Evolutionary conservation across 148 eudicot genomes (phyloP).

Genomic region (Mesembryanthemum crystallinum): DNA sequence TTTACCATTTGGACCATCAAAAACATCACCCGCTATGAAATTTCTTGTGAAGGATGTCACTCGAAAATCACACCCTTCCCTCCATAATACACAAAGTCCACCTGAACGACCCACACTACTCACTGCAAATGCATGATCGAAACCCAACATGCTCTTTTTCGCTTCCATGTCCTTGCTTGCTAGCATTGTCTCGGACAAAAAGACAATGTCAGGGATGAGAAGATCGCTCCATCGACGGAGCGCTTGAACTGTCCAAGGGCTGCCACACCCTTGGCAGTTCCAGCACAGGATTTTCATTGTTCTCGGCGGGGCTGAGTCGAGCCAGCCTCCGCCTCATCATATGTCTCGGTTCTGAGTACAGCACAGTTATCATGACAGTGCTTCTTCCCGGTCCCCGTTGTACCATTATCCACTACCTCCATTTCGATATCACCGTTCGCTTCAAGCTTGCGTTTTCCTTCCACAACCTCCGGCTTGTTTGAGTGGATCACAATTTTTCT

Average conservation of each 20-base stretch:
- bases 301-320: neutral
- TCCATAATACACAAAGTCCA: neutral
- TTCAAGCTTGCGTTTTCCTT: too few relatives aligned
- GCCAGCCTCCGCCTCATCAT: neutral
- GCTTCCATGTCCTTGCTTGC: neutral
- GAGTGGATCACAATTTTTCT: too few relatives aligned
- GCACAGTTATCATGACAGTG: too few relatives aligned
- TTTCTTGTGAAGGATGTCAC: neutral
- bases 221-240: neutral
- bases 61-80: neutral
- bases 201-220: neutral
- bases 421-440: too few relatives aligned
- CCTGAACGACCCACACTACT: neutral
- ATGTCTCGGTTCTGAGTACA: too few relatives aligned
- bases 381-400: too few relatives aligned
- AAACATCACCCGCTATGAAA: neutral
- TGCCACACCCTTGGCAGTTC: conserved; percentile 6
- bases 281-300: neutral
- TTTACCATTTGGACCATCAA: too few relatives aligned
- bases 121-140: neutral
- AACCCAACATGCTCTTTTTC: neutral
- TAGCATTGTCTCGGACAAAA: neutral
- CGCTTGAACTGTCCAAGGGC: neutral
- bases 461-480: too few relatives aligned
- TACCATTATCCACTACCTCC: too few relatives aligned